Conservation (phyloP, 2,329 filamentous ascomycete genomes). For the Trichoderma aggressivum region DNA sequence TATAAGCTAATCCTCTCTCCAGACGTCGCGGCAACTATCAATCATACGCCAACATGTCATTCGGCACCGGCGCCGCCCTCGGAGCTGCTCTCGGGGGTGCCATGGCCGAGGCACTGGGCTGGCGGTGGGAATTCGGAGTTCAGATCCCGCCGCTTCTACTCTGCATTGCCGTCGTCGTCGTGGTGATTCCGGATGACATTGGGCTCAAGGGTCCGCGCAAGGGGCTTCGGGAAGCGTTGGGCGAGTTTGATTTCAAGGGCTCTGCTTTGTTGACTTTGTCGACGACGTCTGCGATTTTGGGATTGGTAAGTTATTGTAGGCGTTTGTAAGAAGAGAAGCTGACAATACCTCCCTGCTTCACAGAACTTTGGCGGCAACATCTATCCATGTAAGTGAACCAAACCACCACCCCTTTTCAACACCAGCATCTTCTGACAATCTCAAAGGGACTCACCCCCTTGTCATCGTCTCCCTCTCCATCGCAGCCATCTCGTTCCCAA, state of each 20-base stretch:
- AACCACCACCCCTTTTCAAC: not conserved
- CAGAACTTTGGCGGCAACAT: conserved; percentile 63
- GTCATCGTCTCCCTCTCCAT: conserved; percentile 50
- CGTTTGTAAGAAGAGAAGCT: not conserved
- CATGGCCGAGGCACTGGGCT: conserved; percentile 67
- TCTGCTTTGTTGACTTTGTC: conserved; percentile 51
- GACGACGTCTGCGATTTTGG: conserved; percentile 57
- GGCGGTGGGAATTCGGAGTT: conserved; percentile 69
- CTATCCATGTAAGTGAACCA: conserved; percentile 47
- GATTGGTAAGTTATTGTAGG: conserved; percentile 42
- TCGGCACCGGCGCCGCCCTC: conserved; percentile 54
- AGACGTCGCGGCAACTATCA: conserved; percentile 66
- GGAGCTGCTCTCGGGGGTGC: conserved; percentile 68
- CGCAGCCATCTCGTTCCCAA: conserved; percentile 46
- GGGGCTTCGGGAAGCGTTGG: conserved; percentile 47
- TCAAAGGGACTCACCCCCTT: conserved; percentile 54
- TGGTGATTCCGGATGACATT: conserved; percentile 51
- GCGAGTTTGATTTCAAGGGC: conserved; percentile 55
- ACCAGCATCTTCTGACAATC: not conserved
- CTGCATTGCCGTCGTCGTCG: conserved; percentile 43
- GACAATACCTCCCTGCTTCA: not conserved
- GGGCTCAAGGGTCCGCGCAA: conserved; percentile 46
- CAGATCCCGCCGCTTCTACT: conserved; percentile 53
- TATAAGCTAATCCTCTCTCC: not conserved
- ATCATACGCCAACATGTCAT: conserved; percentile 65